These are phyloP conservation scores for Colletotrichum plurivorum DNA, from an alignment of 2,329 filamentous ascomycete genomes.

Conservation along the genomic window DNA sequence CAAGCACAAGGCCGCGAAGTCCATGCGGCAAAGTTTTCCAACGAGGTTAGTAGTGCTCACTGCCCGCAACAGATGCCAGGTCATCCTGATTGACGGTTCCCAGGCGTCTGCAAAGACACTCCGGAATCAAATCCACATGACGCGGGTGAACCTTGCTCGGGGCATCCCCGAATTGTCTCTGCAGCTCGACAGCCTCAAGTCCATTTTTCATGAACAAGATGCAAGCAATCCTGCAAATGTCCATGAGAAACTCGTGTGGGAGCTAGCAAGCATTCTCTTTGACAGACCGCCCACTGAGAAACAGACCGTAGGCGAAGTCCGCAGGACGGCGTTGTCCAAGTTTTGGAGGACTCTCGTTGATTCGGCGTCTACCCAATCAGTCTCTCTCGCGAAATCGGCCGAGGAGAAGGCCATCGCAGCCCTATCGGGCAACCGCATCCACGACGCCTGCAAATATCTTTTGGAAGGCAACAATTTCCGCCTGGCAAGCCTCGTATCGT, in stretches of 20 bases:
- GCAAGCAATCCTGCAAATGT: slow-evolving; percentile 60
- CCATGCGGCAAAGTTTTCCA: slow-evolving; percentile 74
- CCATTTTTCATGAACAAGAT: slow-evolving; percentile 58
- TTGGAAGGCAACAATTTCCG: slow-evolving; percentile 83
- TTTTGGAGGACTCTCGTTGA: slow-evolving; percentile 79
- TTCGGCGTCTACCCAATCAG: slow-evolving; percentile 66
- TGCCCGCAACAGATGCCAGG: neutral
- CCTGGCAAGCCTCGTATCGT: slow-evolving; percentile 85
- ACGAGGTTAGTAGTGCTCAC: slow-evolving; percentile 58
- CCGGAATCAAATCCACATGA: slow-evolving; percentile 67
- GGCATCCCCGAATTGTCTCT: slow-evolving; percentile 73
- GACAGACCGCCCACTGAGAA: slow-evolving; percentile 71
- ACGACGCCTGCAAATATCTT: slow-evolving; percentile 86
- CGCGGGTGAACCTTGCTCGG: slow-evolving; percentile 66
- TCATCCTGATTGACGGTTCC: slow-evolving; percentile 41
- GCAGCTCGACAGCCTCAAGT: slow-evolving; percentile 51
- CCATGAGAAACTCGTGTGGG: slow-evolving; percentile 86
- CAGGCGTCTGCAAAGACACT: slow-evolving; percentile 71
- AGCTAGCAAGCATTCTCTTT: slow-evolving; percentile 88
- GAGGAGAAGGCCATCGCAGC: slow-evolving; percentile 90
- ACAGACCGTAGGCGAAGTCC: slow-evolving; percentile 54
- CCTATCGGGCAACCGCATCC: slow-evolving; percentile 82
- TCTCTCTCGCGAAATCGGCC: slow-evolving; percentile 71
- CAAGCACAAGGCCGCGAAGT: slow-evolving; percentile 76
- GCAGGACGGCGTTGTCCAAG: slow-evolving; percentile 76